Conservation (phyloP, 2,329 filamentous ascomycete genomes). For the Cytospora schulzeri region DNA sequence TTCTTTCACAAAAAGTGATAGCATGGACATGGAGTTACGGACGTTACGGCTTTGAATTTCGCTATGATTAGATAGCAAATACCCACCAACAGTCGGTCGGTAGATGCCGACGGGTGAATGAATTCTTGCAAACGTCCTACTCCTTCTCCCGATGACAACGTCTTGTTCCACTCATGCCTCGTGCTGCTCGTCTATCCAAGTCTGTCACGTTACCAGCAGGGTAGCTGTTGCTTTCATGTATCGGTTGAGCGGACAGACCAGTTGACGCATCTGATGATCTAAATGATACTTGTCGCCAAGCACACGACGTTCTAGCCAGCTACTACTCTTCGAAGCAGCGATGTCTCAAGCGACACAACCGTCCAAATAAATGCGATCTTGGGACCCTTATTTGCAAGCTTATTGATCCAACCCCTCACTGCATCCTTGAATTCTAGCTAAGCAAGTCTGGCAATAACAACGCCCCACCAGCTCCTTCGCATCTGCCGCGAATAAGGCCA, state of each 20-base stretch:
- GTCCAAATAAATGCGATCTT: not conserved
- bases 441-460: not conserved
- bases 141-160: slow-evolving; percentile 8
- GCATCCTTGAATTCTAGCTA: not conserved
- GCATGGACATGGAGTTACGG: slow-evolving; percentile 29
- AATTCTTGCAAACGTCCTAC: slow-evolving; percentile 30
- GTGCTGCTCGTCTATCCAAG: not conserved
- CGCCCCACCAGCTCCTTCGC: not conserved
- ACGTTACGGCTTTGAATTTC: slow-evolving; percentile 29
- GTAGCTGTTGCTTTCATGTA: no score
- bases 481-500: not conserved
- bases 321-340: not conserved
- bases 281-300: not conserved
- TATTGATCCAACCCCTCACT: not conserved
- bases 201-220: not conserved
- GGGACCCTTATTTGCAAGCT: not conserved
- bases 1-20: slow-evolving; percentile 27
- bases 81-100: slow-evolving; percentile 20
- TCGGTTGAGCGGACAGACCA: not conserved
- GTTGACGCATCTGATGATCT: not conserved
- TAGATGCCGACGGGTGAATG: slow-evolving; percentile 26
- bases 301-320: not conserved
- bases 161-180: not conserved
- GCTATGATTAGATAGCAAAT: slow-evolving; percentile 27
- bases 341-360: not conserved